Evolutionary conservation across 768 basidiomycete species (phyloP).

Genomic region (Lepiota venenata): DNA sequence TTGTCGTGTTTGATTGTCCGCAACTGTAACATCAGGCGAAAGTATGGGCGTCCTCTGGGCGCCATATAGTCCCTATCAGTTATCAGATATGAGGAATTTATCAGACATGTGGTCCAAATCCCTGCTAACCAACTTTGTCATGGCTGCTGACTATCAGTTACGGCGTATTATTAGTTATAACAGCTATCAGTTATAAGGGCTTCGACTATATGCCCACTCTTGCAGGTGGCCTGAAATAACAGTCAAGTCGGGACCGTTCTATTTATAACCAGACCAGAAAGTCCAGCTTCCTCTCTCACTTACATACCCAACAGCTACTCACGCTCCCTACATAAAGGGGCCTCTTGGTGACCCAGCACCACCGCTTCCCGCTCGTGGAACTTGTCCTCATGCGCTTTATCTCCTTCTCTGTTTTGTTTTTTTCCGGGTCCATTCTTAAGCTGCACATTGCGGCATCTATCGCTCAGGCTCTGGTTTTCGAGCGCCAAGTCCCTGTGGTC

Average conservation of each 20-base stretch:
- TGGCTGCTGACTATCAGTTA: no score
- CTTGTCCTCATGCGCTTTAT: background rate
- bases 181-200: no score
- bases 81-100: no score
- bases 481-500: background rate
- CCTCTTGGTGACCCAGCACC: background rate
- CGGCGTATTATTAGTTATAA: no score
- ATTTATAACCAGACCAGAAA: background rate
- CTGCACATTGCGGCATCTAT: background rate
- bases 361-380: background rate
- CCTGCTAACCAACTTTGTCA: no score
- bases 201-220: no score
- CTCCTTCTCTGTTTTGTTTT: background rate
- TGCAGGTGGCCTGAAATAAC: no score
- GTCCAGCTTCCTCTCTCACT: background rate
- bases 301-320: background rate
- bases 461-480: background rate
- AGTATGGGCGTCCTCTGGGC: no score
- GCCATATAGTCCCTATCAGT: no score
- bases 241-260: background rate
- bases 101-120: no score
- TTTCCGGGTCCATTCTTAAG: background rate
- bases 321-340: slow-evolving; percentile 6
- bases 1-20: no score
- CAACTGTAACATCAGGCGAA: no score